Percentiles rank a stretch among this genome's conserved stretches.
phyloP scores from a whole-genome alignment of 805 yeast genomes.

The Yamadazyma endophytica region DNA sequence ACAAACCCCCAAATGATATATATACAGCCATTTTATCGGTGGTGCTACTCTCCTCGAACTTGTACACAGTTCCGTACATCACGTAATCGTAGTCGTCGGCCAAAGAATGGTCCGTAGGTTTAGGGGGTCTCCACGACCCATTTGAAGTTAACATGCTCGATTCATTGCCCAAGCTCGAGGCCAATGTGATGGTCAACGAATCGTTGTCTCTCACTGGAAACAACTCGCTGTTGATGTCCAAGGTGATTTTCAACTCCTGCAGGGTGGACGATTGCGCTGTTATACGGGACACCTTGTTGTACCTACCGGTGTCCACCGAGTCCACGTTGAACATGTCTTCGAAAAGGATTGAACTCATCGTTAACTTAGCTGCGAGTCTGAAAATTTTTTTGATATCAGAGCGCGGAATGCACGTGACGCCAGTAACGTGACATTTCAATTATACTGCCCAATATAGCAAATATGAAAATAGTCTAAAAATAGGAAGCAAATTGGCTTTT shows the following conservation, averaged over 20 bases:
- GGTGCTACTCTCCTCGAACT: slow-evolving; percentile 78
- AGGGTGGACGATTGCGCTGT: slow-evolving; percentile 84
- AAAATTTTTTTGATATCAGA: too few relatives aligned
- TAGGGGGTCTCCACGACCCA: slow-evolving; percentile 82
- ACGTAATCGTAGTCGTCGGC: slow-evolving; percentile 98
- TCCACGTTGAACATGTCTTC: slow-evolving; percentile 89
- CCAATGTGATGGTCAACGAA: slow-evolving; percentile 79
- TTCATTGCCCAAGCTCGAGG: slow-evolving; percentile 63
- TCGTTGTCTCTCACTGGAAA: slow-evolving; percentile 79
- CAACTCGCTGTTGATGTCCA: slow-evolving; percentile 87
- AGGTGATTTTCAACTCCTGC: slow-evolving; percentile 72
- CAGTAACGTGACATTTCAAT: too few relatives aligned
- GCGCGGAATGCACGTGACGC: too few relatives aligned
- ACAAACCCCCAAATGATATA: slow-evolving; percentile 92
- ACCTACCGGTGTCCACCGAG: slow-evolving; percentile 81
- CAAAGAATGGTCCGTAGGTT: slow-evolving; percentile 73
- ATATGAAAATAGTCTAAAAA: background rate
- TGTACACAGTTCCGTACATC: slow-evolving; percentile 96
- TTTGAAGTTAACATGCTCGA: slow-evolving; percentile 42
- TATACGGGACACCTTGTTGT: slow-evolving; percentile 86
- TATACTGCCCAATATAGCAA: too few relatives aligned
- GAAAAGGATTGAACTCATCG: slow-evolving; percentile 64
- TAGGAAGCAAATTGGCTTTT: too few relatives aligned
- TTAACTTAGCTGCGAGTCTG: too few relatives aligned
- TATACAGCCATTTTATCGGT: slow-evolving; percentile 78